Conservation (phyloP, 129 eudicot species). For the Helianthus annuus region HanXRQr2.0-SUNRISE NC_035449.2:154990381-154990880, state of each 20-base stretch:
- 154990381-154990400: too few relatives aligned
- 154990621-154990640: not conserved
- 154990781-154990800: not conserved
- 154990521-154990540: too few relatives aligned
- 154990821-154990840: not conserved
- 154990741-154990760: not conserved
- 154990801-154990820: not conserved
- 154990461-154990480: too few relatives aligned
- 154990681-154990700: not conserved
- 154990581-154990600: too few relatives aligned
- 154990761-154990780: not conserved
- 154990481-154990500: too few relatives aligned
- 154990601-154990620: too few relatives aligned
- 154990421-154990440: too few relatives aligned
- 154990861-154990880: constrained; percentile 12
- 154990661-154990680: constrained; percentile 1
- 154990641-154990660: not conserved
- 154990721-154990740: not conserved
- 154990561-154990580: too few relatives aligned
- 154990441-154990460: too few relatives aligned
- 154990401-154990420: too few relatives aligned
- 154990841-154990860: not conserved
- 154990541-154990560: too few relatives aligned
- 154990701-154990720: not conserved
- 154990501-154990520: too few relatives aligned